Percentiles rank a stretch among this genome's conserved stretches.
phyloP scores from a whole-genome alignment of 2,329 filamentous ascomycete species.

The Clonostachys rosea region DNA sequence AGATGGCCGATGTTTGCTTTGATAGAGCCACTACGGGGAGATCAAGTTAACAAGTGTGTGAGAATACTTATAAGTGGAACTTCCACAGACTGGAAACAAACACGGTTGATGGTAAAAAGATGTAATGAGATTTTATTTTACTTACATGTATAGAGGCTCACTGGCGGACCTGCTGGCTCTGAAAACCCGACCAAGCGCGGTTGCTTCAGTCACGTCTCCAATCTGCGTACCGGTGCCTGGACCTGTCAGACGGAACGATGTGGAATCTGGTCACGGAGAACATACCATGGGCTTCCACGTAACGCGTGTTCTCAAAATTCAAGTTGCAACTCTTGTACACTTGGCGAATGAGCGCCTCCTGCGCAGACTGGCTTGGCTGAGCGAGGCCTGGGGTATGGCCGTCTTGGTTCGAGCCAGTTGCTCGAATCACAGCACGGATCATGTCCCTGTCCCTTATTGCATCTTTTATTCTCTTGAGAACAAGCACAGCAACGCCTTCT shows the following conservation, averaged over 20 bases:
- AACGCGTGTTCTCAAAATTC: conserved; percentile 12
- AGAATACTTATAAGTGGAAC: too few relatives aligned
- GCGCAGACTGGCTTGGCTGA: conserved; percentile 7
- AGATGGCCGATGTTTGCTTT: conserved; percentile 9
- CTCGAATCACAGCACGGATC: conserved; percentile 28
- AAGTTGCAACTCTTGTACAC: conserved; percentile 20
- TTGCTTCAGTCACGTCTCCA: conserved; percentile 32
- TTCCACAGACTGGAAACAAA: too few relatives aligned
- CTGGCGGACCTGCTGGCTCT: conserved; percentile 1
- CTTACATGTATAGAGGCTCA: neutral
- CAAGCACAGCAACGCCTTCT: conserved; percentile 43
- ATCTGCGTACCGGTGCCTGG: conserved; percentile 40
- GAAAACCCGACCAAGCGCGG: conserved; percentile 18
- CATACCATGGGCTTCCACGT: conserved; percentile 25
- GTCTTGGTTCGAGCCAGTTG: conserved; percentile 21
- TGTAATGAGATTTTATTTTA: neutral
- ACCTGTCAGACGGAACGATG: too few relatives aligned
- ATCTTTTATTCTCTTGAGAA: conserved; percentile 42
- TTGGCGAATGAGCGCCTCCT: conserved; percentile 14
- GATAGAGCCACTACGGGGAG: conserved; percentile 1
- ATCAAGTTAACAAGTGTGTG: conserved; percentile 2
- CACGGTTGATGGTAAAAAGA: too few relatives aligned
- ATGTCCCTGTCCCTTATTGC: conserved; percentile 32
- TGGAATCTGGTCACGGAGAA: too few relatives aligned
- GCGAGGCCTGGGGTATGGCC: conserved; percentile 34